phyloP scores from a whole-genome alignment of 768 basidiomycete genomes.

The Mycena olivaceomarginata region DNA sequence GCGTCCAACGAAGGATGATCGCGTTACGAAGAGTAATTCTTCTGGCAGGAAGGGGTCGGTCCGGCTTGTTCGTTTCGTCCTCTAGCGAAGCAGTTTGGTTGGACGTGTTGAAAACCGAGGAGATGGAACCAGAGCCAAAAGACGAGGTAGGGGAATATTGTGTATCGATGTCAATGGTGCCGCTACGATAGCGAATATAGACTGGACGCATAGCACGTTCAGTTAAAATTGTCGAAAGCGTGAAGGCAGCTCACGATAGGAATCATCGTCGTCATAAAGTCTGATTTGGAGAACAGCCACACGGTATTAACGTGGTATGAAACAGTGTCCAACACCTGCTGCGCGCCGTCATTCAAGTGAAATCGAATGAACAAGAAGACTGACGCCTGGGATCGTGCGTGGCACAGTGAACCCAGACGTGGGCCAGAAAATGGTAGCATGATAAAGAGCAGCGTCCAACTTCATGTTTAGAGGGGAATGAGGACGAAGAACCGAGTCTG shows the following conservation, averaged over 20 bases:
- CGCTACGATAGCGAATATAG: conserved; percentile 43
- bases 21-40: conserved; percentile 49
- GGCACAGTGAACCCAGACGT: background rate
- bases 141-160: no score
- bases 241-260: conserved; percentile 50
- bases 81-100: conserved; percentile 43
- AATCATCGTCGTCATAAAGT: conserved; percentile 46
- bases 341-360: background rate
- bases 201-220: background rate
- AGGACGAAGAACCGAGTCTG: background rate
- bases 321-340: background rate
- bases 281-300: conserved; percentile 53
- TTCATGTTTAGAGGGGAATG: background rate
- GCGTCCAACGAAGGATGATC: conserved; percentile 52
- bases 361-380: background rate
- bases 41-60: conserved; percentile 57
- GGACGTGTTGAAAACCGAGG: no score
- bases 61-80: conserved; percentile 57
- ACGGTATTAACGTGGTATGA: conserved; percentile 31
- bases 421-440: background rate
- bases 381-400: background rate
- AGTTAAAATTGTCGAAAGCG: background rate
- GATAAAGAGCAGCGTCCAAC: background rate
- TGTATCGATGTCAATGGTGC: conserved; percentile 33
- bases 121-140: no score